A percentile compares a stretch with the other conserved stretches of the same genome.
Evolutionary conservation across 139 green algal species (phyloP).

Genomic region (Gonium pectorale): DNA sequence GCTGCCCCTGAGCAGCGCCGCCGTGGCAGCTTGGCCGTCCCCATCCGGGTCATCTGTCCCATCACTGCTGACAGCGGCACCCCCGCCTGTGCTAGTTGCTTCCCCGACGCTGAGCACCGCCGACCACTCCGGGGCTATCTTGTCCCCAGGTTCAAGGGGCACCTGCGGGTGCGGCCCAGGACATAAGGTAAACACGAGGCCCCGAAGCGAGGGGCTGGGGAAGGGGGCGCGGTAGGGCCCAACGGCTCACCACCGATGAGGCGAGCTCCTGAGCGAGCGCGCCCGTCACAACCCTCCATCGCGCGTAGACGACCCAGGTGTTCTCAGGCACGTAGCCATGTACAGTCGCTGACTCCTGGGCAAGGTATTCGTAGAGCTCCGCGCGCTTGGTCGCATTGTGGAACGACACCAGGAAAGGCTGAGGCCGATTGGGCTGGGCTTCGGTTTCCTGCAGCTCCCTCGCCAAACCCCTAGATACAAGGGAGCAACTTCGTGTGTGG

Average conservation of each 20-base stretch:
- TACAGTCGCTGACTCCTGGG: not conserved
- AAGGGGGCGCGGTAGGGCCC: too few relatives aligned
- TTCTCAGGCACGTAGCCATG: constrained; percentile 6
- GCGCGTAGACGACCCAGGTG: constrained; percentile 10
- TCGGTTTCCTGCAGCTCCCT: too few relatives aligned
- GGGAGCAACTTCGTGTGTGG: not conserved
- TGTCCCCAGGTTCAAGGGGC: too few relatives aligned
- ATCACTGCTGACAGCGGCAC: too few relatives aligned
- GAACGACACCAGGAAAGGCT: constrained; percentile 7
- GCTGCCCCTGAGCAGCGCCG: too few relatives aligned
- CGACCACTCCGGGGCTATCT: constrained; percentile 22
- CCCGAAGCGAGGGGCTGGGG: too few relatives aligned
- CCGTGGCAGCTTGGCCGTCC: too few relatives aligned
- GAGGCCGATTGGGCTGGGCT: too few relatives aligned
- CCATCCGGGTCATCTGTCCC: too few relatives aligned
- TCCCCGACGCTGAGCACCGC: not conserved
- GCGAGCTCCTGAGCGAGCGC: not conserved
- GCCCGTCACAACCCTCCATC: not conserved
- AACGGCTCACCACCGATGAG: not conserved
- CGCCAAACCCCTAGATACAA: not conserved
- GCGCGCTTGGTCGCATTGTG: not conserved
- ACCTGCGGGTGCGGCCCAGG: too few relatives aligned
- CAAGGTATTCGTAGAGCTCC: not conserved
- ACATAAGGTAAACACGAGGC: too few relatives aligned
- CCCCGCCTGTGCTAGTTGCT: too few relatives aligned